phyloP scores from a whole-genome alignment of 352 stramenopile species.

The Pelagophyceae sp. region DNA sequence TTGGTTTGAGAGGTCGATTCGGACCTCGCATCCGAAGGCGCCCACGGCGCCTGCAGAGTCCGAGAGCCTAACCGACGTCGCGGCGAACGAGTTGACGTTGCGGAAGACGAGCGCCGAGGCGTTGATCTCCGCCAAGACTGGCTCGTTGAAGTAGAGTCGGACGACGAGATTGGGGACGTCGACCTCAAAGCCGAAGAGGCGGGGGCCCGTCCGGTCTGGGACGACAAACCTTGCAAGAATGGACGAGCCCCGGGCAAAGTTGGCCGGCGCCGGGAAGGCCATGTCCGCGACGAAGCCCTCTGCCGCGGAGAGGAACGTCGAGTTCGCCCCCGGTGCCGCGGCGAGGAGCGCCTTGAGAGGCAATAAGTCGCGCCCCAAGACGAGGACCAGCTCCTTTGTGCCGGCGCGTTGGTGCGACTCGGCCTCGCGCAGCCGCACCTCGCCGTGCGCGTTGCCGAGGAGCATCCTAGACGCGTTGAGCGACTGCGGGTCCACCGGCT shows the following conservation, averaged over 20 bases:
- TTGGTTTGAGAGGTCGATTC: neutral
- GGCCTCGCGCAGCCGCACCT: neutral
- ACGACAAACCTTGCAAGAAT: neutral
- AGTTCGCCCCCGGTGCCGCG: neutral
- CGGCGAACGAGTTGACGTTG: neutral
- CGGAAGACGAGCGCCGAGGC: neutral
- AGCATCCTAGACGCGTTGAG: conserved; percentile 16
- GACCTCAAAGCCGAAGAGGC: neutral
- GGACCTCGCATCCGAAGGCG: too few relatives aligned
- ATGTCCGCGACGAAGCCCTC: neutral
- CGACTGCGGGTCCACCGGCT: conserved; percentile 14
- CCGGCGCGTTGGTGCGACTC: neutral
- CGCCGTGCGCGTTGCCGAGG: neutral
- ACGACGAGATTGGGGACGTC: neutral
- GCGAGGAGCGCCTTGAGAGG: neutral
- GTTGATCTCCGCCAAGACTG: neutral
- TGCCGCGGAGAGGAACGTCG: neutral
- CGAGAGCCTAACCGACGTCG: neutral
- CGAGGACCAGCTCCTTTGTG: neutral
- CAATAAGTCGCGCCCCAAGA: neutral
- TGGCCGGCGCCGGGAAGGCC: neutral
- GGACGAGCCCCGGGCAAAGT: neutral
- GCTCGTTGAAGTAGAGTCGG: conserved; percentile 13
- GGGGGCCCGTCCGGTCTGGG: neutral
- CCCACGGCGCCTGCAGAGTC: too few relatives aligned